Evolutionary conservation across 1,139 yeast species (phyloP), one percentile per base, ranked within the genome.

Genomic region (Meyerozyma carpophila): DNA sequence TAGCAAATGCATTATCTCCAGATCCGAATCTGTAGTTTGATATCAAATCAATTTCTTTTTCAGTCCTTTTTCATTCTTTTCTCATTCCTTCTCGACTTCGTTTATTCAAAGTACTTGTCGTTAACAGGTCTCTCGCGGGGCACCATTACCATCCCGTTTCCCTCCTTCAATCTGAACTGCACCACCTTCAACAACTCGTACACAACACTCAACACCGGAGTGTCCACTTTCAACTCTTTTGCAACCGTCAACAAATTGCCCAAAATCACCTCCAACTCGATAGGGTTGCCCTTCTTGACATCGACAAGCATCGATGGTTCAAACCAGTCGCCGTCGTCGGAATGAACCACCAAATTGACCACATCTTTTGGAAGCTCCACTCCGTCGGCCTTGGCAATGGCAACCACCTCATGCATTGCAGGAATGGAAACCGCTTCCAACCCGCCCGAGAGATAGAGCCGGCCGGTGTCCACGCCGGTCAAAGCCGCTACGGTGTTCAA

Each of bases 401-500:
- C 55, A 40, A 46, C 40, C 6, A 52, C 52, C 36, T 52, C 55
- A 14, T 29, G 36, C 55, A 52, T 52, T 25, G 54, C 54, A 1
- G 37, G 41, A 4, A 52, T 53, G 18, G 47, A 48, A 5, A 50
- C 39, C 53, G 11, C 29, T 27, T 27, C 13, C 29, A 27, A 11
- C 5, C 29, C 29, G 13, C 29, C 29, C 11, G 29, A 27, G 13
- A 27, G 29, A 4, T 52, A 51, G 28, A 50, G 39, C 8, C 55
- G 50, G 25, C 54, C 52, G 14, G 45, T 49, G 21, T 52, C 55
- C 10, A 47, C 45, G 8, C 45, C 44, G 16, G 51, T 47, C 41
- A 52, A 43, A 1, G 58, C 47, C 27, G 57, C 54, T 13, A 51
- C 39, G 18, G 91, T 75, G 63, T 85, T 85, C 58, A 80, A 72